phyloP scores from a whole-genome alignment of 495 filamentous ascomycete genomes.

The Cudoniella acicularis region DNA sequence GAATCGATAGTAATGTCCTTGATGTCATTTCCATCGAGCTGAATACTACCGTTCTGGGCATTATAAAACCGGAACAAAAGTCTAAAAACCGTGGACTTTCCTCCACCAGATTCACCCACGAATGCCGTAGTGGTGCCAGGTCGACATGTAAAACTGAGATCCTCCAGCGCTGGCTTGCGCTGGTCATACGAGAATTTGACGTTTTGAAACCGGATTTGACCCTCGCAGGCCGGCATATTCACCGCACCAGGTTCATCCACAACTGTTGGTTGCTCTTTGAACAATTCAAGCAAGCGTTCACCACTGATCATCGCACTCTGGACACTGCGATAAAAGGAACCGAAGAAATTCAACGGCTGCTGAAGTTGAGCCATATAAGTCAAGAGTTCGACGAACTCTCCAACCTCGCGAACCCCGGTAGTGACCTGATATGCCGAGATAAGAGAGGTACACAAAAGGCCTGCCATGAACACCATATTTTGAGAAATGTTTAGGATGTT shows the following conservation, averaged over 20 bases:
- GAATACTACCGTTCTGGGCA: constrained; percentile 68
- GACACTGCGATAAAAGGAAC: constrained; percentile 94
- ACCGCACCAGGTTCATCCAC: constrained; percentile 53
- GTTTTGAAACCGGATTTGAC: constrained; percentile 78
- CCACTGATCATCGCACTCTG: constrained; percentile 97
- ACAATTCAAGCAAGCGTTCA: constrained; percentile 89
- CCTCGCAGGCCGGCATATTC: constrained; percentile 62
- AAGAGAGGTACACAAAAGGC: constrained; percentile 78
- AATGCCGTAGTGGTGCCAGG: constrained; percentile 94
- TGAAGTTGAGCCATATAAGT: constrained; percentile 93
- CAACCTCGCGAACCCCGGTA: constrained; percentile 62
- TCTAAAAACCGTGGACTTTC: constrained; percentile 96
- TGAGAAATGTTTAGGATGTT: constrained; percentile 93
- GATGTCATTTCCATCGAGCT: constrained; percentile 80
- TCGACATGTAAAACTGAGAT: constrained; percentile 73
- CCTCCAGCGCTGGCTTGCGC: constrained; percentile 79
- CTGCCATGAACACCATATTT: constrained; percentile 89
- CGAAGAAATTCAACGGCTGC: constrained; percentile 93
- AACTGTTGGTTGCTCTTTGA: constrained; percentile 91
- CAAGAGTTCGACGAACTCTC: constrained; percentile 75
- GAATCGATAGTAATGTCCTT: constrained; percentile 88
- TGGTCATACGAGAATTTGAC: constrained; percentile 89
- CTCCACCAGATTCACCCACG: constrained; percentile 93
- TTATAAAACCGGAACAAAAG: constrained; percentile 96
- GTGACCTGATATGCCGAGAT: constrained; percentile 87